phyloP scores from a whole-genome alignment of 495 filamentous ascomycete species.

The Neurospora sp. region DNA sequence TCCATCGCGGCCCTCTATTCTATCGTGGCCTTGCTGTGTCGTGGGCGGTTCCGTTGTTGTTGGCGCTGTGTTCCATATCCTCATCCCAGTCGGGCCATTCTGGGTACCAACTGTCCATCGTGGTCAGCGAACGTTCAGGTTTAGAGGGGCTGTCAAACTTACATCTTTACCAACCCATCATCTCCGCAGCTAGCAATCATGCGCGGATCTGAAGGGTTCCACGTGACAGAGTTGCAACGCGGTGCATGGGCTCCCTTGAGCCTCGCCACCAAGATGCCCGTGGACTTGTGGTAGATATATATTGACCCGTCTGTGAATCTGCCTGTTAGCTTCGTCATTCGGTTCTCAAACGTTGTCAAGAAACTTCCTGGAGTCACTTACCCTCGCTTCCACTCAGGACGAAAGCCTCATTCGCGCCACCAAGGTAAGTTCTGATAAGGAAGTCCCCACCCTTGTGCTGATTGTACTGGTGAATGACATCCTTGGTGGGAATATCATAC shows the following conservation, averaged over 20 bases:
- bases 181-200: slow-evolving; percentile 92
- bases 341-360: not conserved
- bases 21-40: not conserved
- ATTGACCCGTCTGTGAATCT: slow-evolving; percentile 54
- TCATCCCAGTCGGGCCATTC: not conserved
- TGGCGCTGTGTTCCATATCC: not conserved
- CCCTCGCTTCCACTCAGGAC: slow-evolving; percentile 88
- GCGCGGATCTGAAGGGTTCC: slow-evolving; percentile 73
- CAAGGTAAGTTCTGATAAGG: slow-evolving; percentile 73
- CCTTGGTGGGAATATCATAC: slow-evolving; percentile 63
- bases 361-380: slow-evolving; percentile 26
- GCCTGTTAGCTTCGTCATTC: not conserved
- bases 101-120: not conserved
- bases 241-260: slow-evolving; percentile 57
- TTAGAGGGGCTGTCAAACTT: slow-evolving; percentile 17
- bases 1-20: not conserved
- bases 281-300: slow-evolving; percentile 85
- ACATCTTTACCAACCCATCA: slow-evolving; percentile 81
- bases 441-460: slow-evolving; percentile 63
- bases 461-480: slow-evolving; percentile 58
- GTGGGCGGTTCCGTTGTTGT: not conserved
- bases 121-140: not conserved
- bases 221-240: slow-evolving; percentile 83
- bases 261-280: slow-evolving; percentile 60
- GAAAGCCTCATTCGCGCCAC: slow-evolving; percentile 84